These are phyloP conservation scores for Auxenochlorella pyrenoidosa DNA, from an alignment of 139 green algal genomes.

Conservation along the genomic window DNA sequence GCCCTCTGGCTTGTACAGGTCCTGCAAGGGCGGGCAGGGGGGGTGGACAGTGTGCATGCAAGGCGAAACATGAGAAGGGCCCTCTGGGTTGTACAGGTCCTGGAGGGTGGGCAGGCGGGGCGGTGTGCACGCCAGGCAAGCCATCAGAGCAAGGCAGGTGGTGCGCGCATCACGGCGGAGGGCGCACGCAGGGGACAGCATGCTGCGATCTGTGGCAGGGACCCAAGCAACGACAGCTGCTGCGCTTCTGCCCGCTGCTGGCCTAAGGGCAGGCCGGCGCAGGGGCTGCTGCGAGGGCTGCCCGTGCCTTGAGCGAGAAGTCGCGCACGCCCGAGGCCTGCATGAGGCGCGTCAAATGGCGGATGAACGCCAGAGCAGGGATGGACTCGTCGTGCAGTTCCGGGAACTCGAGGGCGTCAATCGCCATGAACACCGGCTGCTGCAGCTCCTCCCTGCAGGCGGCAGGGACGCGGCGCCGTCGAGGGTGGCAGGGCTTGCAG, in stretches of 20 bases:
- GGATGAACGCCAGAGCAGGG: slow-evolving; percentile 77
- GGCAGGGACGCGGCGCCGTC: background rate
- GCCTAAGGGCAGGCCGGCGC: background rate
- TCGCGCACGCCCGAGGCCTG: slow-evolving; percentile 80
- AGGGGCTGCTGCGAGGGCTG: background rate
- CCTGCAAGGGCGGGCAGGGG: slow-evolving; percentile 57
- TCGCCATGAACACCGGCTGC: slow-evolving; percentile 86
- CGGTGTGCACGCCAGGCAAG: too few species aligned
- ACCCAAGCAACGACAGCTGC: too few species aligned
- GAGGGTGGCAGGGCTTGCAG: background rate
- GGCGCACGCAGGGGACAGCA: background rate
- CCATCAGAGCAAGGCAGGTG: too few species aligned
- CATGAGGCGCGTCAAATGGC: slow-evolving; percentile 76
- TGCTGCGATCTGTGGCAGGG: background rate
- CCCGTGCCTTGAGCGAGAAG: slow-evolving; percentile 79
- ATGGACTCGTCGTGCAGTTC: slow-evolving; percentile 96
- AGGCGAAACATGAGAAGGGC: background rate
- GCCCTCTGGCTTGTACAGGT: slow-evolving; percentile 91
- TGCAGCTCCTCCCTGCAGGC: slow-evolving; percentile 84
- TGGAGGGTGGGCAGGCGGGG: too few species aligned
- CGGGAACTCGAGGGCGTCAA: slow-evolving; percentile 89
- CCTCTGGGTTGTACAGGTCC: too few species aligned
- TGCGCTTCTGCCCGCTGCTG: too few species aligned
- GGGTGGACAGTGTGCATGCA: background rate
- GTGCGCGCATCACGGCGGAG: too few species aligned